Evolutionary conservation across 78 protist genomes (phyloP).

Genomic region (Diacronema lutheri): DNA sequence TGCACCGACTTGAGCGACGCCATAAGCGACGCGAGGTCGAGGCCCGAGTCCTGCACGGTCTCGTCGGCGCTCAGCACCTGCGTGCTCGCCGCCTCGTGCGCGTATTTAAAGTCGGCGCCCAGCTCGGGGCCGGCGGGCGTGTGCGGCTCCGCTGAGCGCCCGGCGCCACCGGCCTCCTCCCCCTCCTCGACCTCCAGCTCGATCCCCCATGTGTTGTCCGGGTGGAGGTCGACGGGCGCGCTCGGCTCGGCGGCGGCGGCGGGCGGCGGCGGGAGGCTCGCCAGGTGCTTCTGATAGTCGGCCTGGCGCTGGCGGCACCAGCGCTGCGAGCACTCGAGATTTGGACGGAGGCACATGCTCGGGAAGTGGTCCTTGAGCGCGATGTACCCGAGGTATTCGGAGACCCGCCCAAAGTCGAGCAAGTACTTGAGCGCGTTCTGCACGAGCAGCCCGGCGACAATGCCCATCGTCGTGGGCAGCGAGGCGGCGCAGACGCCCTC

Average conservation of each 20-base stretch:
- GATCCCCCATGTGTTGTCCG: neutral
- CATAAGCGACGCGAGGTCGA: neutral
- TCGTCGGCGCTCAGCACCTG: neutral
- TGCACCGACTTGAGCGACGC: neutral
- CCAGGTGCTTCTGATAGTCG: neutral
- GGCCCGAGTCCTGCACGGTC: neutral
- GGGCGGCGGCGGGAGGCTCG: neutral
- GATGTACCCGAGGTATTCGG: conserved; percentile 74
- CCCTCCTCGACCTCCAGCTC: neutral
- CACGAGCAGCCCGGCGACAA: conserved; percentile 83
- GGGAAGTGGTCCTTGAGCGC: conserved; percentile 89
- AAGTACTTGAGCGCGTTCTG: conserved; percentile 89
- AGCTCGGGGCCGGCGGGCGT: neutral
- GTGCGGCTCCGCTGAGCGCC: neutral
- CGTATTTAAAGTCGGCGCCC: neutral
- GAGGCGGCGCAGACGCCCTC: conserved; percentile 92
- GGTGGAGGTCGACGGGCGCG: neutral
- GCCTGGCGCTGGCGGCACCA: conserved; percentile 49
- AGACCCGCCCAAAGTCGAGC: conserved; percentile 80
- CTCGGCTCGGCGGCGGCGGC: neutral
- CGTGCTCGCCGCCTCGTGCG: neutral
- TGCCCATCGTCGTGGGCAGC: conserved; percentile 96
- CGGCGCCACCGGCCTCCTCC: neutral
- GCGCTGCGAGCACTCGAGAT: conserved; percentile 70
- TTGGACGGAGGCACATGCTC: conserved; percentile 68